These are phyloP conservation scores for Lachnellula suecica DNA, from an alignment of 2,329 filamentous ascomycete species.

Conservation along the genomic window DNA sequence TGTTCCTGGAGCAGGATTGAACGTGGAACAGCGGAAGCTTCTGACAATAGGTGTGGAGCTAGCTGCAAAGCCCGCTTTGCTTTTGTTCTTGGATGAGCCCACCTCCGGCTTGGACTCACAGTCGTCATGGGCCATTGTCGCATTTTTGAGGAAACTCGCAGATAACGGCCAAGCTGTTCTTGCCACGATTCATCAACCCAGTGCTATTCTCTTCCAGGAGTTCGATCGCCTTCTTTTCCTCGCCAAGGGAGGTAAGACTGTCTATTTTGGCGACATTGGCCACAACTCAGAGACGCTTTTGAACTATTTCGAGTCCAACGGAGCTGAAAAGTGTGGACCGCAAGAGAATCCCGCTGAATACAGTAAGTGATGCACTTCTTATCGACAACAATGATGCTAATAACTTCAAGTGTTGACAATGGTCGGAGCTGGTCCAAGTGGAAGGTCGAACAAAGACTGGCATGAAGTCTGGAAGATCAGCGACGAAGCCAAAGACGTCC, in stretches of 20 bases:
- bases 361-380: conserved; percentile 57
- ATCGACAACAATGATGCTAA: neutral
- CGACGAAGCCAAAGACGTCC: conserved; percentile 31
- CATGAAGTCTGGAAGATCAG: conserved; percentile 40
- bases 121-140: conserved; percentile 89
- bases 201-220: conserved; percentile 88
- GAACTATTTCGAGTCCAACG: conserved; percentile 74
- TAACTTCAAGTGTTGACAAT: conserved; percentile 35
- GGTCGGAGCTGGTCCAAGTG: conserved; percentile 60
- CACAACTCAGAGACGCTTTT: conserved; percentile 30
- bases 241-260: conserved; percentile 72
- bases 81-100: conserved; percentile 92
- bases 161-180: conserved; percentile 88
- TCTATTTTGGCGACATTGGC: conserved; percentile 83
- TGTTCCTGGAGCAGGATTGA: conserved; percentile 83
- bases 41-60: conserved; percentile 96
- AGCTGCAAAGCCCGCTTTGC: conserved; percentile 83
- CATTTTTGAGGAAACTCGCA: conserved; percentile 85
- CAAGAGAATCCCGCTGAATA: conserved; percentile 81
- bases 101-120: conserved; percentile 93
- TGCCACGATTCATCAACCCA: conserved; percentile 94
- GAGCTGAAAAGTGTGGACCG: conserved; percentile 62
- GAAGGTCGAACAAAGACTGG: conserved; percentile 60
- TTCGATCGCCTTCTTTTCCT: conserved; percentile 82
- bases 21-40: conserved; percentile 70